Base-by-base conservation (phyloP, 108 stramenopile species). In the Pseudonitzschia pungens region DNA sequence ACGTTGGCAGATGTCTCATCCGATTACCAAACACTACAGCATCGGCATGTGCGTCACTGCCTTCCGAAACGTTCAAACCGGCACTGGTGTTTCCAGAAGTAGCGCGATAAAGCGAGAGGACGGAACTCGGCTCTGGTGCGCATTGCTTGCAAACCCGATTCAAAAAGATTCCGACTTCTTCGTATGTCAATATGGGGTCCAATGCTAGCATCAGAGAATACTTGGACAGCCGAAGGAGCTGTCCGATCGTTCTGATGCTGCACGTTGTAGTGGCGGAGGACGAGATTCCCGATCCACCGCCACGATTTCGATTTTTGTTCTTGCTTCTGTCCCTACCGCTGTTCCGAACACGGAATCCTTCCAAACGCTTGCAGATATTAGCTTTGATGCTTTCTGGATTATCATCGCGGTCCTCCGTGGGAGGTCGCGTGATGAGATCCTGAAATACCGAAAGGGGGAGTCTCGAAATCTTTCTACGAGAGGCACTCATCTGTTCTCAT, bases 171-270 rank as follows among this genome's bases (percentile, higher is more conserved):
- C 70, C 43, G 65, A 87, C 86, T 75, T 89, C 88, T 6, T 56
- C 76, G 65, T 85, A 80, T 12, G 89, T 95, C 15, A 95, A 78
- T 21, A 87, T 36, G n/a, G 94, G 94, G 69, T 92, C 91, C 40
- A 92, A 62, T 24, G 84, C 77, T 22, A 75, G 73, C 3, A 92
- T 41, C 41, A 95, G 48, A 16, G 84, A 66, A 44, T 53, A 33
- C 6, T 67, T 68, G 12, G 88, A 73, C 21, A 83, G 64, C 20
- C 73, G 75, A 26, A 94, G 63, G 0, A 94, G 20, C 0, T 87
- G 81, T 32, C 82, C 84, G 15, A 92, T 80, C 20, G 93, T 91
- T 20, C 64, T 77, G 65, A 85, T 76, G 43, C 70, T 41, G 70
- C 43, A 18, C 29, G 6, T 45, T 14, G 45, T 60, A 15, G 58